These are phyloP conservation scores for Suhomyces chickasaworum DNA, from an alignment of 1,139 yeast genomes.

Conservation along the genomic window DNA sequence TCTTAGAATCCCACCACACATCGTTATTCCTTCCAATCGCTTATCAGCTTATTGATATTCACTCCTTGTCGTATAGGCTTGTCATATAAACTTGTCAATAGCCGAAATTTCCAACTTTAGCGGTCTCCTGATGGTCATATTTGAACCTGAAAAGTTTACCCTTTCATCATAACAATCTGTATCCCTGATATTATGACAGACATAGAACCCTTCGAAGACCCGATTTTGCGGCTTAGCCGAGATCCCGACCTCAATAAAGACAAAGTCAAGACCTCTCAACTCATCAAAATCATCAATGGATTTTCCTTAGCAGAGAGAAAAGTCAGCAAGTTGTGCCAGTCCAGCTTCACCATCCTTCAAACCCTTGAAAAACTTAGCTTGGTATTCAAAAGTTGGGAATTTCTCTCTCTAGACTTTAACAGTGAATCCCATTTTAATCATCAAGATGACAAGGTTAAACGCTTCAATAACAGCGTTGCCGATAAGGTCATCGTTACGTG, in stretches of 20 bases:
- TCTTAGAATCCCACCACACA: too few relatives aligned
- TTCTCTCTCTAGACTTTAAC: conserved; percentile 55
- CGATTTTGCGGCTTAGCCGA: conserved; percentile 47
- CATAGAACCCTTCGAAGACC: conserved; percentile 42
- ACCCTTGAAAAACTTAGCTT: conserved; percentile 53
- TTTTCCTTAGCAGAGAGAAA: conserved; percentile 48
- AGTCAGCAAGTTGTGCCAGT: conserved; percentile 53
- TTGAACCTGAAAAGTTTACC: neutral
- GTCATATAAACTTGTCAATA: too few relatives aligned
- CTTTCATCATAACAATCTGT: neutral
- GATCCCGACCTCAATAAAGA: conserved; percentile 54
- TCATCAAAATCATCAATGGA: conserved; percentile 45
- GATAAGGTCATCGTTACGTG: conserved; percentile 52
- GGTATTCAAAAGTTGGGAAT: conserved; percentile 57
- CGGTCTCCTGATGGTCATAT: neutral
- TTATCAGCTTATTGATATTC: too few relatives aligned
- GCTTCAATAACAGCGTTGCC: conserved; percentile 51
- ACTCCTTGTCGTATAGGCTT: too few relatives aligned
- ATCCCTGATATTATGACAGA: conserved; percentile 4
- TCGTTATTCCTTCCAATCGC: too few relatives aligned
- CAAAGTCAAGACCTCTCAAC: conserved; percentile 41
- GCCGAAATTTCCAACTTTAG: neutral
- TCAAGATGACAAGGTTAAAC: conserved; percentile 33
- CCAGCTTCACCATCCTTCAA: conserved; percentile 49
- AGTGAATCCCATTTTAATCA: conserved; percentile 42